Evolutionary conservation across 108 stramenopile species (phyloP).

Genomic region (Seminavis robusta): DNA sequence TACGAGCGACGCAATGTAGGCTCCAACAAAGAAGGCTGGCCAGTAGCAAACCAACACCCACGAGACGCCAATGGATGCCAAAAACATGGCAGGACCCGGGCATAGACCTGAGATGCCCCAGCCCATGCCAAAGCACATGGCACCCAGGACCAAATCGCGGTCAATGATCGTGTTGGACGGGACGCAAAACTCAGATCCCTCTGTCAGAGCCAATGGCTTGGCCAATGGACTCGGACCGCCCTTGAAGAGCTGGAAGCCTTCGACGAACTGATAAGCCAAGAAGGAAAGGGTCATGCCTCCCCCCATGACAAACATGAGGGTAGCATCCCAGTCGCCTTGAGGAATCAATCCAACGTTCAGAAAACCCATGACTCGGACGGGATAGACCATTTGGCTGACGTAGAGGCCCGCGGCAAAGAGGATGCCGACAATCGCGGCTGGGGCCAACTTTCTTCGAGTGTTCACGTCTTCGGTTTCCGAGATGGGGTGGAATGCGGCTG

Average conservation of each 20-base stretch:
- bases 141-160: conserved; percentile 35
- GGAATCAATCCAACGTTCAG: conserved; percentile 35
- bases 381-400: conserved; percentile 59
- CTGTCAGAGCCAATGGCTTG: background rate
- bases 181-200: conserved; percentile 20
- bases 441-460: conserved; percentile 16
- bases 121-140: conserved; percentile 44
- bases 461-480: background rate
- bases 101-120: conserved; percentile 52
- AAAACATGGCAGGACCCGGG: conserved; percentile 51
- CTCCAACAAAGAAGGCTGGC: conserved; percentile 50
- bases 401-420: conserved; percentile 62
- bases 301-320: conserved; percentile 78
- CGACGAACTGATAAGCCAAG: conserved; percentile 54
- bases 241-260: conserved; percentile 19
- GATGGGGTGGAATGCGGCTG: no score
- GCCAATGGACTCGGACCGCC: no score
- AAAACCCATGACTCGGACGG: conserved; percentile 72
- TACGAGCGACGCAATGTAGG: no score
- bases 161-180: conserved; percentile 42
- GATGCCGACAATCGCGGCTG: conserved; percentile 19
- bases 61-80: conserved; percentile 25
- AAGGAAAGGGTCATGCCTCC: conserved; percentile 60
- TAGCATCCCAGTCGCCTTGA: conserved; percentile 74
- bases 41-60: conserved; percentile 24